A percentile compares a stretch with the other conserved stretches of the same genome.
phyloP scores from a whole-genome alignment of 78 protist species.

The Bodo saltans region DNA sequence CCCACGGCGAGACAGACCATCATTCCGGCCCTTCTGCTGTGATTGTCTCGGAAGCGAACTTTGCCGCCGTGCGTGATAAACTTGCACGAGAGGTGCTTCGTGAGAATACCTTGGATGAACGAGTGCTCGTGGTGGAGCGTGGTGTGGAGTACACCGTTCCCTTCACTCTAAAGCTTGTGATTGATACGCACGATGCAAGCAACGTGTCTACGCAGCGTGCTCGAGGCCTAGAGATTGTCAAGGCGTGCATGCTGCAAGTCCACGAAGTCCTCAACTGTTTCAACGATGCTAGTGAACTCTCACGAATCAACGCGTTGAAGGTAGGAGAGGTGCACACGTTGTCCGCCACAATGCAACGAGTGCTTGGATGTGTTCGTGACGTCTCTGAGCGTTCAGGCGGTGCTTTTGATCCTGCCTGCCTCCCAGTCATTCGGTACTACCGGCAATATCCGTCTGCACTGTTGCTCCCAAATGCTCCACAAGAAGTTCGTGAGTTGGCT shows the following conservation, averaged over 20 bases:
- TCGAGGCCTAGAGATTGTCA: too few species aligned
- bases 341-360: not conserved
- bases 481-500: too few species aligned
- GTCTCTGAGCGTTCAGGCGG: not conserved
- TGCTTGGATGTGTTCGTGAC: not conserved
- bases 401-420: not conserved
- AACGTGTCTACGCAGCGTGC: not conserved
- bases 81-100: too few species aligned
- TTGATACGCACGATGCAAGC: not conserved
- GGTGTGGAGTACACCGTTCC: not conserved
- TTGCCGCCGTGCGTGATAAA: too few species aligned
- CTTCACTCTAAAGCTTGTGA: not conserved
- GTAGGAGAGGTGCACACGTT: not conserved
- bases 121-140: too few species aligned
- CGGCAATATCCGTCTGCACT: not conserved
- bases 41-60: too few species aligned
- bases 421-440: not conserved
- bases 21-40: too few species aligned
- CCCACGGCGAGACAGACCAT: too few species aligned
- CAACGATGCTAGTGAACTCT: not conserved
- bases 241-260: not conserved
- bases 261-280: not conserved
- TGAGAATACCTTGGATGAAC: too few species aligned
- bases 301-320: not conserved
- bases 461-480: not conserved